Percentiles rank a stretch among this genome's conserved stretches.
phyloP scores from a whole-genome alignment of 352 stramenopile species.

The Aphanomyces euteiches region DNA sequence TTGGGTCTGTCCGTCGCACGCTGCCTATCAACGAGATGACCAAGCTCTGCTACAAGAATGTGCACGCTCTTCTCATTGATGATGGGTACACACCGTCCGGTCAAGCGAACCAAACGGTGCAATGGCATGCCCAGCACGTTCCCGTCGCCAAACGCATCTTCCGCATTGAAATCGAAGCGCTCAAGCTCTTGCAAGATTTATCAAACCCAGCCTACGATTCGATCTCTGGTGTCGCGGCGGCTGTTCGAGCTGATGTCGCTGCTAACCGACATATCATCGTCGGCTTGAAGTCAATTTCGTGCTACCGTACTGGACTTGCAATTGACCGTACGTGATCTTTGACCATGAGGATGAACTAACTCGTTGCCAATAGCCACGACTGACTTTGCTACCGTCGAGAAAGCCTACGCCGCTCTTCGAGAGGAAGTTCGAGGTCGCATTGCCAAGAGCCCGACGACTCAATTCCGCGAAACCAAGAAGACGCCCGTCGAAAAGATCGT shows the following conservation, averaged over 20 bases:
- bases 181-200: constrained; percentile 2
- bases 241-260: background rate
- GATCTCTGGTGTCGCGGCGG: background rate
- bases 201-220: background rate
- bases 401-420: background rate
- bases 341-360: background rate
- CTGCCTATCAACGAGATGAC: background rate
- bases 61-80: constrained; percentile 7
- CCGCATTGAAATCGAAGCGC: constrained; percentile 12
- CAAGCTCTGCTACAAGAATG: constrained; percentile 9
- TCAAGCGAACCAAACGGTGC: background rate
- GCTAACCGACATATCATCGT: background rate
- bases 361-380: background rate
- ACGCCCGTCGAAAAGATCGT: background rate
- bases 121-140: constrained; percentile 10
- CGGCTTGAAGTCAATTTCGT: constrained; percentile 1
- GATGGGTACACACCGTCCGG: background rate
- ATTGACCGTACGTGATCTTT: background rate
- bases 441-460: background rate
- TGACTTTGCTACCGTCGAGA: background rate
- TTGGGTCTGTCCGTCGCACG: background rate
- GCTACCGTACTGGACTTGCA: constrained; percentile 2
- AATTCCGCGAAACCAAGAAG: background rate
- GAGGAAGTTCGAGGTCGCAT: background rate
- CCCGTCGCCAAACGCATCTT: constrained; percentile 4